These are phyloP conservation scores for Syzygium aqueum DNA, from an alignment of 345 rosid species.

Conservation along the genomic window DNA sequence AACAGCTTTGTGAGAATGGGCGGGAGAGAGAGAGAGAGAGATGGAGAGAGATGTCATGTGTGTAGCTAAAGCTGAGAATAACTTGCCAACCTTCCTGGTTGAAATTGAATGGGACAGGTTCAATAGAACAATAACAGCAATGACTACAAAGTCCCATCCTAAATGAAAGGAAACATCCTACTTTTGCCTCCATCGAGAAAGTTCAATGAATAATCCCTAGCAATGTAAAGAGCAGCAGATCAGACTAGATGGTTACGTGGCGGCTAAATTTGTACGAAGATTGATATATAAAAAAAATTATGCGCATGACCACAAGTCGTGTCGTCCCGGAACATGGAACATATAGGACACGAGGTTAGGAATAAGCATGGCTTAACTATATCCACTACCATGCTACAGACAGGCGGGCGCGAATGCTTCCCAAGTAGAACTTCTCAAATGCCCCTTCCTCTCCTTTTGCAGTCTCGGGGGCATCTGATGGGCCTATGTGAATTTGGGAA, in stretches of 20 bases:
- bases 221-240: not conserved
- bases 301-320: not conserved
- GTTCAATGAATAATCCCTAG: not conserved
- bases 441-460: not conserved
- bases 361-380: not conserved
- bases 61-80: not conserved
- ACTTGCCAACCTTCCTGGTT: not conserved
- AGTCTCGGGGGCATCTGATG: not conserved
- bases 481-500: not conserved
- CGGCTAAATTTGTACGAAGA: not conserved
- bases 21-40: constrained; percentile 15
- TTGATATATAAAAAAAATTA: not conserved
- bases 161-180: not conserved
- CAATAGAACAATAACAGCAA: not conserved
- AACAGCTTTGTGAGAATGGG: constrained; percentile 28
- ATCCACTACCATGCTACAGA: not conserved
- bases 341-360: not conserved
- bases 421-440: not conserved
- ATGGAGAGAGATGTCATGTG: constrained; percentile 5
- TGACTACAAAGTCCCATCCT: not conserved
- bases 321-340: not conserved
- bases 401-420: constrained; percentile 4
- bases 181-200: not conserved
- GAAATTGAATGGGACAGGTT: not conserved
- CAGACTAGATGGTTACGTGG: not conserved